Base-by-base conservation (phyloP, 805 yeast species). In the Kuraishia hungarica region DNA sequence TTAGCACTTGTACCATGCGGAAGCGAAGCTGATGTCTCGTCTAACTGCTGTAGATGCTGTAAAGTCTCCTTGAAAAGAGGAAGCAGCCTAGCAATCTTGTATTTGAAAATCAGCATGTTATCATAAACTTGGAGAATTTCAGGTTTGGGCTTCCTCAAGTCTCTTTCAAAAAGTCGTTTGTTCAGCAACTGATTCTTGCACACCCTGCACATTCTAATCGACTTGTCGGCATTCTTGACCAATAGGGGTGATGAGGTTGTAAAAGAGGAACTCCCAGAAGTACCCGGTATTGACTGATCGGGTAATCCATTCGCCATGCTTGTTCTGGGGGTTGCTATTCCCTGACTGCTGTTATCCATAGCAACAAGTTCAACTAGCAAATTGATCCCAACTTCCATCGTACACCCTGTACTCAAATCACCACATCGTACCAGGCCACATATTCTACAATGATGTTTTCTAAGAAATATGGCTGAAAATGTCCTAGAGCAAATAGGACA, bases 401-500 rank as follows among this genome's bases (percentile, higher is more conserved):
- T 90, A 66, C 99, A 93, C 15, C 73, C 84, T 8, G 74, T 78
- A 52, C 57, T 70, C 53, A 67, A 61, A 60, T 84, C 85, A 24
- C 86, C 96, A 70, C 97, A 93, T 0, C 90, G 89, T 1, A 87
- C 81, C 26, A 69, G 64, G 0, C 98, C 98, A 72, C 99, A 93
- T 24, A 91, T 67, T 43, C 98, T 73, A 67, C 99, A 94, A 67
- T 93, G 99, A 66, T 94, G 98, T 60, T 86, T 89, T 53, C 97
- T 72, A 23, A 79, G 61, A 0, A 61, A 53, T 13, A 82, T 65
- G 50, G 87, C 69, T 11, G 78, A 73, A 66, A 90, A 94, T 29
- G 64, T 62, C 13, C 75, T 72, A 15, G 72, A 67, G 62, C 99
- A 93, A 7, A 87, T 71, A 7, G 78, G 73, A 65, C 99, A 93